These are phyloP conservation scores for Chloris gayana DNA, from an alignment of 176 grass and related monocot genomes.

Conservation along the genomic window DNA sequence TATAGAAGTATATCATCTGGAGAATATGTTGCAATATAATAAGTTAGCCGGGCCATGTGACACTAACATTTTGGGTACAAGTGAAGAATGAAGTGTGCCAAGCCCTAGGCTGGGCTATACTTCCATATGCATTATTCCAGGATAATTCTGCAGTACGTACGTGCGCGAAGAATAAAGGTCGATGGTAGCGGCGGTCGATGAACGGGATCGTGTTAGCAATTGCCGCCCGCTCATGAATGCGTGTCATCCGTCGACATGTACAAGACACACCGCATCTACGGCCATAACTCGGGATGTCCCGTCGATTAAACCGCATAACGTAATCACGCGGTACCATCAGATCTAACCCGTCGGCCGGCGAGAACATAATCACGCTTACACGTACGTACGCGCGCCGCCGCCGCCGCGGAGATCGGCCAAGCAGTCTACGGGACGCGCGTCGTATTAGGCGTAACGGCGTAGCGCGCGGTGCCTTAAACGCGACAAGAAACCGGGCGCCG, in stretches of 20 bases:
- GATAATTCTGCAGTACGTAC: background rate
- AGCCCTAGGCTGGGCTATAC: too few species aligned
- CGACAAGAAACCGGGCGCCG: background rate
- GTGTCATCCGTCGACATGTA: background rate
- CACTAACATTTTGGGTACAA: too few species aligned
- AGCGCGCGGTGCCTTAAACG: slow-evolving; percentile 1
- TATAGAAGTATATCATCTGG: too few species aligned
- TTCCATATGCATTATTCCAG: too few species aligned
- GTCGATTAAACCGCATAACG: background rate
- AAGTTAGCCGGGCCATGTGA: too few species aligned
- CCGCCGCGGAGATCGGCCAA: background rate
- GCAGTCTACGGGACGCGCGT: background rate
- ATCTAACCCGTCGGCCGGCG: slow-evolving; percentile 8
- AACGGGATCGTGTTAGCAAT: background rate
- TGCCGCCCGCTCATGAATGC: slow-evolving; percentile 15
- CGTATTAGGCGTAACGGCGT: background rate
- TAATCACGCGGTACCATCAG: slow-evolving; percentile 1
- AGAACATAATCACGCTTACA: background rate
- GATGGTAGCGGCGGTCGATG: background rate
- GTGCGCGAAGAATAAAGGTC: background rate
- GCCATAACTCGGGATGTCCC: background rate
- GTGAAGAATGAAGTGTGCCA: too few species aligned
- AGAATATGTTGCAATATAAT: too few species aligned
- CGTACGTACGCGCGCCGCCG: background rate
- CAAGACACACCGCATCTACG: background rate